phyloP scores from a whole-genome alignment of 2,329 filamentous ascomycete genomes.

The Pseudogymnoascus sp. region DNA sequence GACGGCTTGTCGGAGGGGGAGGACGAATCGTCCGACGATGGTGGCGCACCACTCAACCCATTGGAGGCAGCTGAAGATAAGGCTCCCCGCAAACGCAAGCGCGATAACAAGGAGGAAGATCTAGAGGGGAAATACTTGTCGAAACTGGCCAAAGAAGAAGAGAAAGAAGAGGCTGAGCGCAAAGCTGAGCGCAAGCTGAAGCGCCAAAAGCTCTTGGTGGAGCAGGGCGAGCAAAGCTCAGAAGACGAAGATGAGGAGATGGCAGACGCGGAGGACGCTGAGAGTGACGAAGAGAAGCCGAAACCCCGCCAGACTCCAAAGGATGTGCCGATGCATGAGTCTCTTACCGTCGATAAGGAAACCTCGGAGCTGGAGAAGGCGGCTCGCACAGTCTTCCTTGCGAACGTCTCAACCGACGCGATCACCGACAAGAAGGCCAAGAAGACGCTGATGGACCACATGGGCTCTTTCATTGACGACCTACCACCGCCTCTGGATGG shows the following conservation, averaged over 20 bases:
- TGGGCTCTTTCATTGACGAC: slow-evolving; percentile 65
- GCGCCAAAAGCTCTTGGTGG: slow-evolving; percentile 43
- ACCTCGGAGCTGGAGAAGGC: slow-evolving; percentile 72
- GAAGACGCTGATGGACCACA: slow-evolving; percentile 69
- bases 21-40: slow-evolving; percentile 31
- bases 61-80: slow-evolving; percentile 38
- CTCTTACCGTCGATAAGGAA: slow-evolving; percentile 47
- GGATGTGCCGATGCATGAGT: slow-evolving; percentile 47
- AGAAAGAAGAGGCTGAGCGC: slow-evolving; percentile 46
- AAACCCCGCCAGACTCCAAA: slow-evolving; percentile 37
- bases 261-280: slow-evolving; percentile 23
- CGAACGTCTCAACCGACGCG: slow-evolving; percentile 78
- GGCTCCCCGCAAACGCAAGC: slow-evolving; percentile 51
- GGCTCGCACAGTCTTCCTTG: slow-evolving; percentile 82
- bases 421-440: slow-evolving; percentile 77
- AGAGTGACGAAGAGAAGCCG: slow-evolving; percentile 29
- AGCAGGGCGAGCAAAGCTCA: slow-evolving; percentile 31
- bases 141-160: slow-evolving; percentile 54
- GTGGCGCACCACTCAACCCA: slow-evolving; percentile 37
- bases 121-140: slow-evolving; percentile 65
- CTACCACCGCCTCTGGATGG: slow-evolving; percentile 40
- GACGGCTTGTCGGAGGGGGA: slow-evolving; percentile 27
- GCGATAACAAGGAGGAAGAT: slow-evolving; percentile 58
- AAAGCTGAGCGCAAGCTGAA: slow-evolving; percentile 41
- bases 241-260: slow-evolving; percentile 25